phyloP scores from a whole-genome alignment of 352 stramenopile genomes.

The Phytopythium oedochilum region DNA sequence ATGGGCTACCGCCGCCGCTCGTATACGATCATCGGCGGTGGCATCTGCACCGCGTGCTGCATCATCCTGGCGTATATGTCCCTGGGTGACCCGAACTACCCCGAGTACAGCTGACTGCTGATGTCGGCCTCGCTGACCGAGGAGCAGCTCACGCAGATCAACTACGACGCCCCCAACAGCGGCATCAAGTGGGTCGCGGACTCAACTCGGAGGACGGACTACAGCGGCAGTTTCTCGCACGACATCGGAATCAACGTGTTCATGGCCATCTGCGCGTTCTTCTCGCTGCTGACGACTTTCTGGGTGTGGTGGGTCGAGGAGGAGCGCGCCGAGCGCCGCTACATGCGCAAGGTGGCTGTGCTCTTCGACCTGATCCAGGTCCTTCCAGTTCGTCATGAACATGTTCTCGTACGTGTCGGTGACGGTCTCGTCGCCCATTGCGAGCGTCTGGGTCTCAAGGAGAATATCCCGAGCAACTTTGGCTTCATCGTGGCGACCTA shows the following conservation, averaged over 20 bases:
- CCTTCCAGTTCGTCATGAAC: slow-evolving; percentile 45
- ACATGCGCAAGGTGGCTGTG: slow-evolving; percentile 12
- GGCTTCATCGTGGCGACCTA: slow-evolving; percentile 52
- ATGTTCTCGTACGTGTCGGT: slow-evolving; percentile 36
- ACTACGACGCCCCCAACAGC: slow-evolving; percentile 19
- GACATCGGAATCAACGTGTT: slow-evolving; percentile 27
- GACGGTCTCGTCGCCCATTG: slow-evolving; percentile 26
- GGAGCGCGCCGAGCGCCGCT: slow-evolving; percentile 9
- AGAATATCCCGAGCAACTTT: slow-evolving; percentile 40
- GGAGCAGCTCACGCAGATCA: slow-evolving; percentile 19
- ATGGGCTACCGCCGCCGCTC: slow-evolving; percentile 46
- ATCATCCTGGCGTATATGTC: slow-evolving; percentile 37
- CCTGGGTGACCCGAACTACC: slow-evolving; percentile 46
- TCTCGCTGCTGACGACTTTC: slow-evolving; percentile 20
- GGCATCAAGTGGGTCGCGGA: slow-evolving; percentile 25
- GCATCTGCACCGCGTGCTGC: slow-evolving; percentile 46
- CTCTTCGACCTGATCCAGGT: slow-evolving; percentile 41
- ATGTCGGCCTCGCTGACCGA: slow-evolving; percentile 34
- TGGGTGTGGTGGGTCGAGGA: slow-evolving; percentile 31
- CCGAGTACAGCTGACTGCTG: slow-evolving; percentile 8
- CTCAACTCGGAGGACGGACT: slow-evolving; percentile 32
- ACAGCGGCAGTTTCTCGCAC: slow-evolving; percentile 26
- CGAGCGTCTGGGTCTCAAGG: slow-evolving; percentile 27
- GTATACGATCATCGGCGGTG: slow-evolving; percentile 72
- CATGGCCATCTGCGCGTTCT: slow-evolving; percentile 28